These are phyloP conservation scores for Xylaria digitata DNA, from an alignment of 2,329 filamentous ascomycete genomes.

Conservation along the genomic window DNA sequence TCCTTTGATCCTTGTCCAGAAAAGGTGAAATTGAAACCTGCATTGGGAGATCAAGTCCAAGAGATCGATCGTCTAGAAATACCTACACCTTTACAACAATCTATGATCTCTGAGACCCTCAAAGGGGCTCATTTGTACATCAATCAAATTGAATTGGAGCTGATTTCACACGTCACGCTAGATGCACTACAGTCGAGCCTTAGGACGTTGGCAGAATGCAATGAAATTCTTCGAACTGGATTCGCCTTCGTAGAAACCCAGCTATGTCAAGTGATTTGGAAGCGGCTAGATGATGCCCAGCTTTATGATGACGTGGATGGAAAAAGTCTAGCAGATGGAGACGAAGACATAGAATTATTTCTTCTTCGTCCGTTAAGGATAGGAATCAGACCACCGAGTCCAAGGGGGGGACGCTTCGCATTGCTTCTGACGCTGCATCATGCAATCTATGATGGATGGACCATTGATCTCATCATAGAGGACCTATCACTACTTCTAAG, in stretches of 20 bases:
- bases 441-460: constrained; percentile 94
- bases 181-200: constrained; percentile 63
- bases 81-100: constrained; percentile 79
- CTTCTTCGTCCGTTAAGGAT: constrained; percentile 69
- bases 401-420: constrained; percentile 45
- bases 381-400: constrained; percentile 57
- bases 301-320: constrained; percentile 52
- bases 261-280: constrained; percentile 75
- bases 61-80: constrained; percentile 60
- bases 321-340: constrained; percentile 51
- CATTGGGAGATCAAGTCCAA: constrained; percentile 37
- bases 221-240: constrained; percentile 78
- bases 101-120: constrained; percentile 83
- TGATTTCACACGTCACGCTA: constrained; percentile 54
- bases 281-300: constrained; percentile 56
- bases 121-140: constrained; percentile 73
- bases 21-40: constrained; percentile 26
- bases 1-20: neutral
- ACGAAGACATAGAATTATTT: constrained; percentile 53
- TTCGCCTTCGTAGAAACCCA: constrained; percentile 68
- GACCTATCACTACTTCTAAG: constrained; percentile 70
- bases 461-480: constrained; percentile 76
- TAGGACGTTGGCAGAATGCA: constrained; percentile 60
- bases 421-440: constrained; percentile 76
- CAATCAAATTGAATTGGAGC: constrained; percentile 78